A percentile compares a stretch with the other conserved stretches of the same genome.
Conservation (phyloP, 176 grass and related monocot genomes). For the Musa troglodytarum region DNA sequence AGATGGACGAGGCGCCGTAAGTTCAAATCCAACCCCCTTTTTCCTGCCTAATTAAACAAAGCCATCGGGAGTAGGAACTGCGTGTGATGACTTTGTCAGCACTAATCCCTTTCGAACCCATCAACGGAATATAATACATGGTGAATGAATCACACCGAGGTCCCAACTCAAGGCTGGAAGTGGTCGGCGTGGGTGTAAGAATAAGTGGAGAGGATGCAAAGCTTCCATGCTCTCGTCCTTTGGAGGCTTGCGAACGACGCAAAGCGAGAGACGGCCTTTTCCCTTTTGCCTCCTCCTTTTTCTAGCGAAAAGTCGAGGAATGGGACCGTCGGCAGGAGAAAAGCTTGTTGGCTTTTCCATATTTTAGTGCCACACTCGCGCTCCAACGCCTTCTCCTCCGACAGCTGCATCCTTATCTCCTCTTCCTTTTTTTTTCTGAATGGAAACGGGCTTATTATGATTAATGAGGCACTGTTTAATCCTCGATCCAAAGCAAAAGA, state of each 20-base stretch:
- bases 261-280: not conserved
- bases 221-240: not conserved
- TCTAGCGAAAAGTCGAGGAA: too few species aligned
- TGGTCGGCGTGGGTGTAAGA: not conserved
- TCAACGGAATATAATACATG: too few species aligned
- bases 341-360: not conserved
- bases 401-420: too few species aligned
- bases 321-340: not conserved
- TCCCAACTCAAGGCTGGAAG: not conserved
- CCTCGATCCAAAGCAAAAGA: too few species aligned
- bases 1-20: not conserved
- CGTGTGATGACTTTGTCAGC: too few species aligned
- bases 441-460: too few species aligned
- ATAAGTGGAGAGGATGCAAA: not conserved
- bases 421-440: too few species aligned
- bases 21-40: not conserved
- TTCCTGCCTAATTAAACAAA: not conserved
- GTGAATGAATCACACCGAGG: too few species aligned
- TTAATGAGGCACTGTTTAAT: too few species aligned
- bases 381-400: not conserved
- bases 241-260: not conserved
- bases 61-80: too few species aligned
- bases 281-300: not conserved
- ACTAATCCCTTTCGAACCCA: too few species aligned
- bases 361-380: not conserved